Evolutionary conservation across 2,329 filamentous ascomycete genomes (phyloP), one percentile per base, ranked within the genome.

Genomic region (Penicillium janthinellum): DNA sequence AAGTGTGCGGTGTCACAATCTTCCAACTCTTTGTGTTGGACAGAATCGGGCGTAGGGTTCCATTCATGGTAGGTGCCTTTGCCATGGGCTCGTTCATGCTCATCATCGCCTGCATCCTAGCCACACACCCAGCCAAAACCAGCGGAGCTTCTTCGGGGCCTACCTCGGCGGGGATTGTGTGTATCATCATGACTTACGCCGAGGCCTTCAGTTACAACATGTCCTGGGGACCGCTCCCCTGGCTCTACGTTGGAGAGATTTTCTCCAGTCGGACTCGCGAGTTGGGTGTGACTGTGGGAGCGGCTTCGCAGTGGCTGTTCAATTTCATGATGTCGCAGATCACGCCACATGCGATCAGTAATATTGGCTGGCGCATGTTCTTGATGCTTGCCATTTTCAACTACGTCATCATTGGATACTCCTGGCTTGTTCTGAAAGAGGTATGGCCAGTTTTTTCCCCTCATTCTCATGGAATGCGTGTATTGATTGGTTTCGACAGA

Each of bases 31-130:
- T 80, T 63, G 71, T 83, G 15, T 76, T 84, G 38, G 82, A 84
- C 63, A 74, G 78, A 4, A 72, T 84, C 28, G 82, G 82, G 2
- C 80, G 82, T 35, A 75, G 78, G 12, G 74, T 77, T 11, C 80
- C 81, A 0, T 78, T 85, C n/a, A 75, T 84, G 31, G 72, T 69
- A 2, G 82, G 82, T 0, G 78, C 82, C 0, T 76, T 78, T 47
- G 75, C 80, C 41, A 84, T 84, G 82, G 81, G 79, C 35, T 71
- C 71, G 0, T 83, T 81, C 67, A 83, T 84, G 81, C 78, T 84
- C 53, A 81, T 83, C 53, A 79, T 84, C 41, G 78, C 79, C 12
- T 73, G 77, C n/a, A 74, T 84, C n/a, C 76, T 81, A 15, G 76
- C 76, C 25, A 80, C 75, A 1, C 75, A 80, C 63, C 81, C 81